Evolutionary conservation across 2,329 filamentous ascomycete genomes (phyloP).

Genomic region (Sclerotinia glacialis): DNA sequence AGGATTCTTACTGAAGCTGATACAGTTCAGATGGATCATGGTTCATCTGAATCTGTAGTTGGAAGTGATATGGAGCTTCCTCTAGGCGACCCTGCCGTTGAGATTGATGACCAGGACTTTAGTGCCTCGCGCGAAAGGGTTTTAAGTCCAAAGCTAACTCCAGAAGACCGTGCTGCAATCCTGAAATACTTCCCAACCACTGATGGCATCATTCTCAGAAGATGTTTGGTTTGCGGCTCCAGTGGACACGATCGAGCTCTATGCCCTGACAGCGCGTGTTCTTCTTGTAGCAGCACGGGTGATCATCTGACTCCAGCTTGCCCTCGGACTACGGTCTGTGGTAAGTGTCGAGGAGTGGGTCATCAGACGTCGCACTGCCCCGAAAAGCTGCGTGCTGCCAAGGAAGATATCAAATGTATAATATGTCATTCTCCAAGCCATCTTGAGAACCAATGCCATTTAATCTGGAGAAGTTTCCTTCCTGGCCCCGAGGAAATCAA

Average conservation of each 20-base stretch:
- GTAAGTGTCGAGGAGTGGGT: slow-evolving; percentile 61
- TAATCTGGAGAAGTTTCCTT: slow-evolving; percentile 58
- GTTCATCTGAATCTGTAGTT: background rate
- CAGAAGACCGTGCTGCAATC: slow-evolving; percentile 11
- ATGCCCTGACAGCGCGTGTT: slow-evolving; percentile 50
- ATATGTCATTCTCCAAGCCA: slow-evolving; percentile 58
- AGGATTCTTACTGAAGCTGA: background rate
- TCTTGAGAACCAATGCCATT: slow-evolving; percentile 56
- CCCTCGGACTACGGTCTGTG: slow-evolving; percentile 50
- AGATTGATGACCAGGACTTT: background rate
- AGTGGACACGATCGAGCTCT: slow-evolving; percentile 46
- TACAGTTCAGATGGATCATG: background rate
- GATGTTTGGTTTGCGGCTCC: slow-evolving; percentile 52
- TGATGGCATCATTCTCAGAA: slow-evolving; percentile 31
- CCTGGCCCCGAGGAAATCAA: slow-evolving; percentile 43
- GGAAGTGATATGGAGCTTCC: background rate
- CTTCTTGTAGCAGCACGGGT: slow-evolving; percentile 46
- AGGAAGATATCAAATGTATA: slow-evolving; percentile 57
- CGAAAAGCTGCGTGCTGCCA: slow-evolving; percentile 53
- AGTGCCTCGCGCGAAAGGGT: background rate
- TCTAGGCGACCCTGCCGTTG: background rate
- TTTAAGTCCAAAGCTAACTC: background rate
- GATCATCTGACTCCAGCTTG: slow-evolving; percentile 52
- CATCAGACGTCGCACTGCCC: slow-evolving; percentile 53
- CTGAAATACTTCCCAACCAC: slow-evolving; percentile 48